Evolutionary conservation across 805 yeast genomes (phyloP).

Genomic region (Starmerella powellii): DNA sequence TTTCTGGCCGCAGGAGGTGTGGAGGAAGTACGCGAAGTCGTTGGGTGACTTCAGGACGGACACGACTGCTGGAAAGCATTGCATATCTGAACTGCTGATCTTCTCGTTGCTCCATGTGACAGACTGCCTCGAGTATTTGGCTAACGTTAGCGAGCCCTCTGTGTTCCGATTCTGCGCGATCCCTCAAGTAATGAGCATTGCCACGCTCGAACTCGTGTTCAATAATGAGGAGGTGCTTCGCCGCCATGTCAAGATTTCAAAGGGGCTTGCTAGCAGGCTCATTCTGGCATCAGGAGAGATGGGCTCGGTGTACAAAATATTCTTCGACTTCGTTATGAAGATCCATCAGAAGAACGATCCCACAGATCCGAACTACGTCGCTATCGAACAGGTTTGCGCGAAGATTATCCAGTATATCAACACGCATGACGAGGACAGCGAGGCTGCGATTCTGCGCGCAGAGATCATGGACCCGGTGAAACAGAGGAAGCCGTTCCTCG

Average conservation of each 20-base stretch:
- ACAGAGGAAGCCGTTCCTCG: background rate
- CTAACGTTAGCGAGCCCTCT: constrained; percentile 67
- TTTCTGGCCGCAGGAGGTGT: constrained; percentile 91
- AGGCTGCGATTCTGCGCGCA: constrained; percentile 9
- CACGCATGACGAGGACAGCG: constrained; percentile 20
- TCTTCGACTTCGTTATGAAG: constrained; percentile 56
- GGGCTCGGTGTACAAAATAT: constrained; percentile 63
- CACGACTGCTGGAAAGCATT: constrained; percentile 42
- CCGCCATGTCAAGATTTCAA: constrained; percentile 71
- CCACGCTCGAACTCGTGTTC: constrained; percentile 77
- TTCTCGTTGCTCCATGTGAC: constrained; percentile 68
- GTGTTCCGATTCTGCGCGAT: constrained; percentile 87
- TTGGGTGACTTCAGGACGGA: constrained; percentile 45
- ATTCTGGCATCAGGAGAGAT: constrained; percentile 64
- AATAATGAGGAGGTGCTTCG: constrained; percentile 65
- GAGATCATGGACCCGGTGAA: constrained; percentile 4
- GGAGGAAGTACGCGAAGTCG: constrained; percentile 63
- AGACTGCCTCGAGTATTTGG: constrained; percentile 63
- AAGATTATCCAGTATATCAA: constrained; percentile 83
- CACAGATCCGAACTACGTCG: constrained; percentile 72
- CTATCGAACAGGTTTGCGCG: constrained; percentile 74
- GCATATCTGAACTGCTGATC: constrained; percentile 69
- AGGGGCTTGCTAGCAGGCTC: constrained; percentile 70
- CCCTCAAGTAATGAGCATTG: constrained; percentile 98
- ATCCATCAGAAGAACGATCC: constrained; percentile 74